A percentile compares a stretch with the other conserved stretches of the same genome.
Conservation (phyloP, 1,284 basidiomycete species). For the Microstroma glucosiphilum region DNA sequence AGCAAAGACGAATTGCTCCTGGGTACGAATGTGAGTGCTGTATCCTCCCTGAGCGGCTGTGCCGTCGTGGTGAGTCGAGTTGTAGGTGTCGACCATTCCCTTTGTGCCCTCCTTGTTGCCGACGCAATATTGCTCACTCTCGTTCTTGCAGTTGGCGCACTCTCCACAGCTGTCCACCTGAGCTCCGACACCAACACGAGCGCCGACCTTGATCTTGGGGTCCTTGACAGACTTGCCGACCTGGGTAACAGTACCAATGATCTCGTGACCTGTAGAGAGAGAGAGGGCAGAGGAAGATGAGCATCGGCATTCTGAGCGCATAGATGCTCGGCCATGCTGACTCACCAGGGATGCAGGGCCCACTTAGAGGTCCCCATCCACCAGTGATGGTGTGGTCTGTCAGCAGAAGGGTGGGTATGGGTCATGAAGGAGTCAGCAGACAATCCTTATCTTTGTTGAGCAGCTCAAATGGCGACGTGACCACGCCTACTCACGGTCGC, state of each 20-base stretch:
- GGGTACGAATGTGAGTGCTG: constrained; percentile 30
- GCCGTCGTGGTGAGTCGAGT: constrained; percentile 56
- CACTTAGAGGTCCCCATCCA: constrained; percentile 42
- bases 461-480: constrained; percentile 17
- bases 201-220: constrained; percentile 58
- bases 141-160: constrained; percentile 57
- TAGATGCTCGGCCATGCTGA: not conserved
- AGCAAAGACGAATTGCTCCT: constrained; percentile 41
- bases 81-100: constrained; percentile 49
- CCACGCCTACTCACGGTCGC: not conserved
- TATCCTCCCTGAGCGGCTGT: constrained; percentile 36
- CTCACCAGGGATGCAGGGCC: constrained; percentile 45
- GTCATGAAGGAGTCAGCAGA: too few species aligned
- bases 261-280: constrained; percentile 56
- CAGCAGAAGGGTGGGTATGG: too few species aligned
- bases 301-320: constrained; percentile 3
- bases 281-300: constrained; percentile 20
- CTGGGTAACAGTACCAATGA: constrained; percentile 57
- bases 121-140: constrained; percentile 29
- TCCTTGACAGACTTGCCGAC: constrained; percentile 53
- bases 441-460: too few species aligned
- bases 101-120: constrained; percentile 27
- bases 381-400: constrained; percentile 38
- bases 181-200: constrained; percentile 63
- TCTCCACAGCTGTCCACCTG: constrained; percentile 58